These are phyloP conservation scores for Fusarium sp. DNA, from an alignment of 2,329 filamentous ascomycete genomes.

Conservation along the genomic window DNA sequence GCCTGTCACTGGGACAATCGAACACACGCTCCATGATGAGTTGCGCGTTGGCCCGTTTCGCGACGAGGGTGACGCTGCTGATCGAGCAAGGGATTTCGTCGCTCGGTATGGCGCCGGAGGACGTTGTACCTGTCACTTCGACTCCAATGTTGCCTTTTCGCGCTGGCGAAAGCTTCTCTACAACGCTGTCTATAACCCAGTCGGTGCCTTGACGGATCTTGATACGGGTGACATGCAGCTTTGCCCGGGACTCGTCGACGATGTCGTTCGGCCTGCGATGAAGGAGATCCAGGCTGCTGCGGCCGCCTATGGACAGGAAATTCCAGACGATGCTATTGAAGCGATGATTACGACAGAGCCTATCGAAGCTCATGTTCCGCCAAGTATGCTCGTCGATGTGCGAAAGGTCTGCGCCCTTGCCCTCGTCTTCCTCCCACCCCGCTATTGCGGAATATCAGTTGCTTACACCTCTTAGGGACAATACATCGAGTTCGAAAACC, in stretches of 20 bases:
- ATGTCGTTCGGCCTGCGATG: slow-evolving; percentile 41
- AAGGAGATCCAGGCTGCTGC: slow-evolving; percentile 39
- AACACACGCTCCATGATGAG: slow-evolving; percentile 40
- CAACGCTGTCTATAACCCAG: slow-evolving; percentile 42
- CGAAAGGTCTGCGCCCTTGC: slow-evolving; percentile 26
- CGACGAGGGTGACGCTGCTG: slow-evolving; percentile 25
- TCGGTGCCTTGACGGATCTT: slow-evolving; percentile 34
- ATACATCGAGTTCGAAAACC: slow-evolving; percentile 43
- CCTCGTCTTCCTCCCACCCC: background rate
- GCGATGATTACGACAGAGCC: slow-evolving; percentile 39
- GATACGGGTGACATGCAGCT: slow-evolving; percentile 44
- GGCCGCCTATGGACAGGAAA: slow-evolving; percentile 37
- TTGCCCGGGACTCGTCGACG: slow-evolving; percentile 39
- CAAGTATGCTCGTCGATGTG: slow-evolving; percentile 43
- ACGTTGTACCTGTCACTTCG: slow-evolving; percentile 32
- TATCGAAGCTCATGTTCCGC: slow-evolving; percentile 39
- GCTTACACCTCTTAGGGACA: slow-evolving; percentile 36
- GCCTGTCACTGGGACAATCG: slow-evolving; percentile 33
- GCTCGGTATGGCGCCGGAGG: slow-evolving; percentile 38
- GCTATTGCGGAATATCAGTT: background rate
- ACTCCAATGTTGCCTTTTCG: slow-evolving; percentile 39
- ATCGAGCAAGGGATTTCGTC: slow-evolving; percentile 38
- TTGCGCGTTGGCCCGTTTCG: slow-evolving; percentile 39
- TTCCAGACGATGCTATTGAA: slow-evolving; percentile 40
- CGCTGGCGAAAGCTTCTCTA: slow-evolving; percentile 44